Evolutionary conservation across 805 yeast genomes (phyloP).

Genomic region (Candida railenensis): DNA sequence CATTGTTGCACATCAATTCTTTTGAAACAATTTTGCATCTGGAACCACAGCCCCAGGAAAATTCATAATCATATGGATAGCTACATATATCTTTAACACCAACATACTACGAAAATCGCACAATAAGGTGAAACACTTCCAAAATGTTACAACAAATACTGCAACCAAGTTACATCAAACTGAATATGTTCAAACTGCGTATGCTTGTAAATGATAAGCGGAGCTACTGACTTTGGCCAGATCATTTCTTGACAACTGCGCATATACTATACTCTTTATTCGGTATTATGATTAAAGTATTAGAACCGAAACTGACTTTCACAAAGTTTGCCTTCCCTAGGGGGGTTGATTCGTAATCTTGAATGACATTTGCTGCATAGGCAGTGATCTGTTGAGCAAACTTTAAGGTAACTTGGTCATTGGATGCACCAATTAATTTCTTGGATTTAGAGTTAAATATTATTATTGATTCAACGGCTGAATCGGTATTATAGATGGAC

Average conservation of each 20-base stretch:
- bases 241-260: background rate
- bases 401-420: background rate
- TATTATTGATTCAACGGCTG: slow-evolving; percentile 1
- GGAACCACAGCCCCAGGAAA: too few relatives aligned
- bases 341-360: background rate
- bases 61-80: too few relatives aligned
- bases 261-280: slow-evolving; percentile 3
- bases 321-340: slow-evolving; percentile 1
- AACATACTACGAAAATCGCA: too few relatives aligned
- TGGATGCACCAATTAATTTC: slow-evolving; percentile 1
- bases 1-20: too few relatives aligned
- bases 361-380: background rate
- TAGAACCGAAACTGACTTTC: background rate
- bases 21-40: too few relatives aligned
- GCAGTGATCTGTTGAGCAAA: background rate
- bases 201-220: too few relatives aligned
- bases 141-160: too few relatives aligned
- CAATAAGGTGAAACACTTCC: too few relatives aligned
- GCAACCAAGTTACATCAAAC: too few relatives aligned
- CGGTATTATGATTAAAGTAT: slow-evolving; percentile 2
- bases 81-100: too few relatives aligned
- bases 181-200: too few relatives aligned
- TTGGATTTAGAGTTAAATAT: background rate
- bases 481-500: background rate
- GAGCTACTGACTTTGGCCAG: too few relatives aligned